A percentile compares a stretch with the other conserved stretches of the same genome.
Evolutionary conservation across 305 asterid species (phyloP).

Genomic region (Fraxinus albicans): DNA sequence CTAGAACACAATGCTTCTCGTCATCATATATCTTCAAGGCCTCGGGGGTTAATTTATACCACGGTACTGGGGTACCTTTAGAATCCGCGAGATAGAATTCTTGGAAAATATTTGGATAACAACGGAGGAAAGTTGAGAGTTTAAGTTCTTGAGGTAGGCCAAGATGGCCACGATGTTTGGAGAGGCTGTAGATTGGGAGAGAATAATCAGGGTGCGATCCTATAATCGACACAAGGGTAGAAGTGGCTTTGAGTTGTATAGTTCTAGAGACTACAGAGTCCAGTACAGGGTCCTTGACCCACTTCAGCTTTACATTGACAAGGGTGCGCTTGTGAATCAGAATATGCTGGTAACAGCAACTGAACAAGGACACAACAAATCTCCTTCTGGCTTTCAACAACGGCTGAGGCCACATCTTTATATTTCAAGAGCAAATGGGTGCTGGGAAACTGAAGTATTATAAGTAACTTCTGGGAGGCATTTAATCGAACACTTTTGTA

Average conservation of each 20-base stretch:
- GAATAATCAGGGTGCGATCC: conserved; percentile 47
- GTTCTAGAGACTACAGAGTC: conserved; percentile 60
- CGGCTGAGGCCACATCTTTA: background rate
- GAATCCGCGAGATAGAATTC: conserved; percentile 62
- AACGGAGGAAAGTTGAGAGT: conserved; percentile 67
- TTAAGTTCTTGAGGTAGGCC: conserved; percentile 66
- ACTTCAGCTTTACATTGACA: conserved; percentile 82
- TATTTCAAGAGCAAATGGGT: background rate
- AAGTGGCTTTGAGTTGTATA: conserved; percentile 65
- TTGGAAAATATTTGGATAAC: conserved; percentile 72
- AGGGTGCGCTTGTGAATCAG: conserved; percentile 57
- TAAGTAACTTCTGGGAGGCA: background rate
- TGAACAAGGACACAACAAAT: conserved; percentile 16
- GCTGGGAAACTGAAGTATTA: background rate
- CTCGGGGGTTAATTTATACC: conserved; percentile 57
- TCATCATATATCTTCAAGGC: conserved; percentile 43
- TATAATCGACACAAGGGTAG: conserved; percentile 53
- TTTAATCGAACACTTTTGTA: background rate
- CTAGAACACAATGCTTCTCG: conserved; percentile 35
- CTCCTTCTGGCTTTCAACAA: background rate
- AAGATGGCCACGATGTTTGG: conserved; percentile 51
- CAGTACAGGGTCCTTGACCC: conserved; percentile 69
- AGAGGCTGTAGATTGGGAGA: conserved; percentile 63
- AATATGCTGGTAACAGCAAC: conserved; percentile 26
- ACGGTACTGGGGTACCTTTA: conserved; percentile 78